Base-by-base conservation (phyloP, 495 filamentous ascomycete genomes). In the Platismatia glauca region DNA sequence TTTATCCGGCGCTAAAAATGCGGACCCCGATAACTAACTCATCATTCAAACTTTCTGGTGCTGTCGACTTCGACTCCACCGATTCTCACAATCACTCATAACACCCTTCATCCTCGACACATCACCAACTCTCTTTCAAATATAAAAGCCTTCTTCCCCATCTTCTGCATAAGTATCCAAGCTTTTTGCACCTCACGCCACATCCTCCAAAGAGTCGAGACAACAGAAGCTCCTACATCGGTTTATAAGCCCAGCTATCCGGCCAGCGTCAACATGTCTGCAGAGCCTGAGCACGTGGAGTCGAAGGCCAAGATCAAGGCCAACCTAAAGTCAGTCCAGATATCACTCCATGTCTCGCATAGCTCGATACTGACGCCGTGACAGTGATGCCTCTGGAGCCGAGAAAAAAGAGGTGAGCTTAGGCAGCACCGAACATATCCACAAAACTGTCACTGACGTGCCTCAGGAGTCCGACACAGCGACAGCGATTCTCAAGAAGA, bases 401-500 rank as follows among this genome's bases (percentile, higher is more conserved):
- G 89, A 95, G 73, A 85, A 83, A 77, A 94, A 88, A 81, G 85
- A 92, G 63, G 90, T 93, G 80, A 74, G 83, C 62, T 64, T 35
- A 57, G 33, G 31, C 57, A 68, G 58, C 44, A 46, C 41, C 13
- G 64, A 58, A 29, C 62, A 50, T 44, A 55, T 57, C 41, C 16
- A 16, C 34, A 60, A 64, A 56, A 65, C 64, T 57, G 63, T 62
- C 68, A 67, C 73, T 78, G 65, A 77, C 68, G 41, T 62, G 64
- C 56, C 66, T 7, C 39, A 95, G 90, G 86, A 86, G 65, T 88
- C 96, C 70, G 93, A 96, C 69, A 93, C 89, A 52, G 83, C 94
- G n/a, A 97, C 95, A 22, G 94, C 94, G 67, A 98, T 98, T 66
- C 84, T 98, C 67, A 97, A 96, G 81, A 97, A 96, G 83, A 98